These are phyloP conservation scores for Pittosporum tobira DNA, from an alignment of 129 eudicot genomes.

Conservation along the genomic window DNA sequence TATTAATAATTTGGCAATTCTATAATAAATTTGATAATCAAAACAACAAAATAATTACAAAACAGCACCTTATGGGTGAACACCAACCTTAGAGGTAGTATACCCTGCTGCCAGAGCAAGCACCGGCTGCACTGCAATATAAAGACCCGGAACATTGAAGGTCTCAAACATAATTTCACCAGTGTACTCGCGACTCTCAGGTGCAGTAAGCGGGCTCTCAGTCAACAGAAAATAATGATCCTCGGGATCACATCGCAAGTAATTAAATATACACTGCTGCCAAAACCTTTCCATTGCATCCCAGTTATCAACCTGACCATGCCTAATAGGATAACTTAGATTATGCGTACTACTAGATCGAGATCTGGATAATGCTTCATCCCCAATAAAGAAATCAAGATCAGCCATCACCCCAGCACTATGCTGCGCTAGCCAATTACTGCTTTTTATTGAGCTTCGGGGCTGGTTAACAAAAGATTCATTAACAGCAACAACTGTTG, in stretches of 20 bases:
- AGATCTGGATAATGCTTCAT: slow-evolving; percentile 70
- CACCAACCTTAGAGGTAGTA: slow-evolving; percentile 83
- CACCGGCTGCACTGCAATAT: slow-evolving; percentile 89
- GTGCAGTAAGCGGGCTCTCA: slow-evolving; percentile 85
- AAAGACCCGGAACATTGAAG: slow-evolving; percentile 93
- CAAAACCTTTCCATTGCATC: slow-evolving; percentile 95
- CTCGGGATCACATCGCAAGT: slow-evolving; percentile 92
- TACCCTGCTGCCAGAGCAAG: slow-evolving; percentile 41
- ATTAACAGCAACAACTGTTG: slow-evolving; percentile 82
- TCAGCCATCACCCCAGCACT: slow-evolving; percentile 99
- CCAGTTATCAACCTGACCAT: slow-evolving; percentile 91
- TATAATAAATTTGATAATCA: too few species aligned
- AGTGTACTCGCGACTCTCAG: slow-evolving; percentile 90
- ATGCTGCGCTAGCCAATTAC: slow-evolving; percentile 76
- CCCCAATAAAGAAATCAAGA: slow-evolving; percentile 90
- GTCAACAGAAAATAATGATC: slow-evolving; percentile 93
- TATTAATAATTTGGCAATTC: too few species aligned
- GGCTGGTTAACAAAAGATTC: slow-evolving; percentile 77
- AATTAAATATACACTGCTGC: slow-evolving; percentile 96
- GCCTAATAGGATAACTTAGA: slow-evolving; percentile 66
- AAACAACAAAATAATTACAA: too few species aligned
- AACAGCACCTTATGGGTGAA: background rate
- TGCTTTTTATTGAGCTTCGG: slow-evolving; percentile 48
- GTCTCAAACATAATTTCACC: slow-evolving; percentile 98
- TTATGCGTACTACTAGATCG: slow-evolving; percentile 62